Percentiles rank a stretch among this genome's conserved stretches.
Conservation (phyloP, 148 eudicot species). For the Chenopodium quinoa region DNA sequence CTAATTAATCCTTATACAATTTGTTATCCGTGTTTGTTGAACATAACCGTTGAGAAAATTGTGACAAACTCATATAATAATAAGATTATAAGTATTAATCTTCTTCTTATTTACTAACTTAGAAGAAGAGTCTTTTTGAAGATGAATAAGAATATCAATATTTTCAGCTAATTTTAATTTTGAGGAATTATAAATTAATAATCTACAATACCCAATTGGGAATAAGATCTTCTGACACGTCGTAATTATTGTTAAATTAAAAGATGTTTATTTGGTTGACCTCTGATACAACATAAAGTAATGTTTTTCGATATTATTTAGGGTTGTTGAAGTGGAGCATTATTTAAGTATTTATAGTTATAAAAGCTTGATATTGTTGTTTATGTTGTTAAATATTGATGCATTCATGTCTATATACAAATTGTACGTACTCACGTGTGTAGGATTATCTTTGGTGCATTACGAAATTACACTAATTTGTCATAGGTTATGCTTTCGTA, state of each 20-base stretch:
- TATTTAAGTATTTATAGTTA: not conserved
- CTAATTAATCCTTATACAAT: not conserved
- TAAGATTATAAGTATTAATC: not conserved
- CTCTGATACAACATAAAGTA: not conserved
- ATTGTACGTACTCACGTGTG: not conserved
- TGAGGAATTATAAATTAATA: not conserved
- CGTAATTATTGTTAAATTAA: not conserved
- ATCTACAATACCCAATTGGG: not conserved
- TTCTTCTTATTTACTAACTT: not conserved
- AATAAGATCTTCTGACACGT: not conserved
- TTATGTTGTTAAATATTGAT: not conserved
- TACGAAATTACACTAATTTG: too few species aligned
- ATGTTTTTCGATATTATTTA: not conserved
- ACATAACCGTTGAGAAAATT: slow-evolving; percentile 36
- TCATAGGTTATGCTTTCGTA: not conserved
- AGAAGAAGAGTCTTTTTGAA: slow-evolving; percentile 17
- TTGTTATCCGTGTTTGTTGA: slow-evolving; percentile 9
- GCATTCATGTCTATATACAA: not conserved
- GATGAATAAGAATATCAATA: not conserved
- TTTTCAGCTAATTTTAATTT: not conserved
- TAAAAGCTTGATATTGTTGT: not conserved
- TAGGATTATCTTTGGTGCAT: too few species aligned
- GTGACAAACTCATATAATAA: slow-evolving; percentile 7
- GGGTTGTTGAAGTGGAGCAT: slow-evolving; percentile 7
- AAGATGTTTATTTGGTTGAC: not conserved